Evolutionary conservation across 1,139 yeast species (phyloP).

Genomic region (Sugiyamaella paludigena): DNA sequence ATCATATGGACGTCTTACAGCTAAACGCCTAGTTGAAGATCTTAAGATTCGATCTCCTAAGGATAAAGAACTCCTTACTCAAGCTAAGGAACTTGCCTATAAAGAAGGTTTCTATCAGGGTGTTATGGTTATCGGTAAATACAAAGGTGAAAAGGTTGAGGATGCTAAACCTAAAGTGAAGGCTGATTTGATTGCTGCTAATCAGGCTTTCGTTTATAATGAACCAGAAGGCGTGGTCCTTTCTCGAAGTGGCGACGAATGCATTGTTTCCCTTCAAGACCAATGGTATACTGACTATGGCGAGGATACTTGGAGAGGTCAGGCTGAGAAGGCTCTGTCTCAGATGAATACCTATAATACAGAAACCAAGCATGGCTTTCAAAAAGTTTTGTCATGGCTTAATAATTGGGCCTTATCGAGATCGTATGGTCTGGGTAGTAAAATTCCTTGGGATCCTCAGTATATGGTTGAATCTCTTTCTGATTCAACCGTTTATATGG

Average conservation of each 20-base stretch:
- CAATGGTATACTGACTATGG: slow-evolving; percentile 99
- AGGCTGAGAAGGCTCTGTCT: slow-evolving; percentile 77
- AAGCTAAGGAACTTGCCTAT: slow-evolving; percentile 92
- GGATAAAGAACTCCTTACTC: slow-evolving; percentile 79
- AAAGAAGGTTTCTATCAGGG: slow-evolving; percentile 97
- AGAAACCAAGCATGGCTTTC: slow-evolving; percentile 90
- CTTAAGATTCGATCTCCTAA: slow-evolving; percentile 93
- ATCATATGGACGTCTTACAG: slow-evolving; percentile 85
- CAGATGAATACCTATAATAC: slow-evolving; percentile 75
- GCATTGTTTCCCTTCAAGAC: slow-evolving; percentile 95
- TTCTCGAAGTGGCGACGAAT: slow-evolving; percentile 95
- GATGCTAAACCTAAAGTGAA: slow-evolving; percentile 85
- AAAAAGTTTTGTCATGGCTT: slow-evolving; percentile 94
- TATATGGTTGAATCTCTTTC: slow-evolving; percentile 92
- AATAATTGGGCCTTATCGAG: slow-evolving; percentile 99
- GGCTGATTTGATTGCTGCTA: slow-evolving; percentile 71
- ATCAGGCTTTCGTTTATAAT: slow-evolving; percentile 81
- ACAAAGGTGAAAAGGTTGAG: slow-evolving; percentile 87
- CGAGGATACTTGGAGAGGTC: slow-evolving; percentile 87
- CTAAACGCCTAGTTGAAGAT: slow-evolving; percentile 79
- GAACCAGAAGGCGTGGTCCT: slow-evolving; percentile 91
- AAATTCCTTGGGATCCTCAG: slow-evolving; percentile 95
- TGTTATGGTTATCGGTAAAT: slow-evolving; percentile 72
- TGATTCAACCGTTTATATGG: slow-evolving; percentile 95
- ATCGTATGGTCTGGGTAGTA: slow-evolving; percentile 94